These are phyloP conservation scores for Agaricus subrufescens DNA, from an alignment of 768 basidiomycete genomes.

Conservation along the genomic window DNA sequence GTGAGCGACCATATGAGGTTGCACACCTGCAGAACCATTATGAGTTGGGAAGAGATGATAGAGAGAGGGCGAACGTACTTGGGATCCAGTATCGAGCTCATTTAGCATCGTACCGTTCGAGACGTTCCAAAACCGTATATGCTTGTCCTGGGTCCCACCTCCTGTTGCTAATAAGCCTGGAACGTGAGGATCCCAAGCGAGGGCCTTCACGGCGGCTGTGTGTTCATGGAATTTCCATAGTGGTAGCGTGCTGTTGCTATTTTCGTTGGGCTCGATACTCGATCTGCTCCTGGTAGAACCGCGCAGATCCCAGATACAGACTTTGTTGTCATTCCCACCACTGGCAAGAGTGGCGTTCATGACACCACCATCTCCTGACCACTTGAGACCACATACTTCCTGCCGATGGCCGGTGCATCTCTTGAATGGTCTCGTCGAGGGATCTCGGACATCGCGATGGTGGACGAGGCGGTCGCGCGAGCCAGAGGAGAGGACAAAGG, in stretches of 20 bases:
- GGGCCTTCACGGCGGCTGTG: slow-evolving; percentile 94
- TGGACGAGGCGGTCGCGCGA: slow-evolving; percentile 88
- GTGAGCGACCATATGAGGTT: slow-evolving; percentile 96
- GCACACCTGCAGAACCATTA: slow-evolving; percentile 61
- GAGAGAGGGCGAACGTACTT: slow-evolving; percentile 48
- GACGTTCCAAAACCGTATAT: slow-evolving; percentile 97
- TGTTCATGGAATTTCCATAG: slow-evolving; percentile 97
- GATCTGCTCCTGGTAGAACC: slow-evolving; percentile 32
- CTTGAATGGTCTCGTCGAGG: slow-evolving; percentile 59
- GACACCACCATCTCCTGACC: slow-evolving; percentile 58
- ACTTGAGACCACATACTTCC: slow-evolving; percentile 94
- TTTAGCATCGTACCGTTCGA: slow-evolving; percentile 78
- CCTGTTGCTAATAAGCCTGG: slow-evolving; percentile 89
- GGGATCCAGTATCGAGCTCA: slow-evolving; percentile 92
- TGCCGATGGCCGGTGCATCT: slow-evolving; percentile 76
- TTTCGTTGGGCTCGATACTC: slow-evolving; percentile 21
- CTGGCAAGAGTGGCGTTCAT: slow-evolving; percentile 67
- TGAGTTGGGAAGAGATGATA: slow-evolving; percentile 7
- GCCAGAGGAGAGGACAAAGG: slow-evolving; percentile 81
- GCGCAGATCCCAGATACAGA: slow-evolving; percentile 93
- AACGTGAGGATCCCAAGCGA: slow-evolving; percentile 97
- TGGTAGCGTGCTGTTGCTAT: slow-evolving; percentile 39
- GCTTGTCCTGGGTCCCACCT: slow-evolving; percentile 98
- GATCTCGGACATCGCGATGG: slow-evolving; percentile 88
- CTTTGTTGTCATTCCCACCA: slow-evolving; percentile 98